Conservation (phyloP, 495 filamentous ascomycete genomes). For the Aspergillus campestris region DNA sequence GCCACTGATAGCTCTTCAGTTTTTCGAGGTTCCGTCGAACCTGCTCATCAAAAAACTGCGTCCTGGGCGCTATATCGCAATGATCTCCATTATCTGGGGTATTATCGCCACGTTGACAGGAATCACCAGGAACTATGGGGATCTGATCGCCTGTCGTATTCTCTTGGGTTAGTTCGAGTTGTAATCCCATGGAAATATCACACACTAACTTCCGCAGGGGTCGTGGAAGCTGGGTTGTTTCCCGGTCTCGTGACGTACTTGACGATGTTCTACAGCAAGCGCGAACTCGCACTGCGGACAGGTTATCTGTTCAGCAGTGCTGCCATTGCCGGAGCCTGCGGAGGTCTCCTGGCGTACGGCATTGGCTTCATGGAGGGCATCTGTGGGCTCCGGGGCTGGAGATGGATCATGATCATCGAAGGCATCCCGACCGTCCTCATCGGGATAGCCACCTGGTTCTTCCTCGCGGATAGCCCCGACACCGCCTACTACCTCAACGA, state of each 20-base stretch:
- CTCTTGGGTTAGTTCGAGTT: constrained; percentile 32
- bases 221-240: constrained; percentile 48
- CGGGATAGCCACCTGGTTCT: constrained; percentile 51
- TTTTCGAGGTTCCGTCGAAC: constrained; percentile 50
- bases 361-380: constrained; percentile 67
- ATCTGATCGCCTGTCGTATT: constrained; percentile 46
- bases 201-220: constrained; percentile 8
- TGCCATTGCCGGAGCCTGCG: constrained; percentile 66
- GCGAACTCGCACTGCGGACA: constrained; percentile 64
- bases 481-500: constrained; percentile 53
- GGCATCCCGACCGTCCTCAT: constrained; percentile 60
- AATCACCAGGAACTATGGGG: constrained; percentile 50
- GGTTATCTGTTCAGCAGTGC: constrained; percentile 71
- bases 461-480: constrained; percentile 57
- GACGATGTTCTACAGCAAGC: constrained; percentile 67
- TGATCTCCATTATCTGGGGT: constrained; percentile 57
- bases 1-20: constrained; percentile 10
- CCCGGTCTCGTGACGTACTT: constrained; percentile 58
- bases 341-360: constrained; percentile 65
- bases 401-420: constrained; percentile 59
- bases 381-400: constrained; percentile 47
- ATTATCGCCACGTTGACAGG: constrained; percentile 63
- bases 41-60: constrained; percentile 72
- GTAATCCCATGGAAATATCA: not conserved
- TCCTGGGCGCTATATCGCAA: constrained; percentile 62